A percentile compares a stretch with the other conserved stretches of the same genome.
phyloP scores from a whole-genome alignment of 2,329 filamentous ascomycete genomes.

The Ascosphaera aggregata region DNA sequence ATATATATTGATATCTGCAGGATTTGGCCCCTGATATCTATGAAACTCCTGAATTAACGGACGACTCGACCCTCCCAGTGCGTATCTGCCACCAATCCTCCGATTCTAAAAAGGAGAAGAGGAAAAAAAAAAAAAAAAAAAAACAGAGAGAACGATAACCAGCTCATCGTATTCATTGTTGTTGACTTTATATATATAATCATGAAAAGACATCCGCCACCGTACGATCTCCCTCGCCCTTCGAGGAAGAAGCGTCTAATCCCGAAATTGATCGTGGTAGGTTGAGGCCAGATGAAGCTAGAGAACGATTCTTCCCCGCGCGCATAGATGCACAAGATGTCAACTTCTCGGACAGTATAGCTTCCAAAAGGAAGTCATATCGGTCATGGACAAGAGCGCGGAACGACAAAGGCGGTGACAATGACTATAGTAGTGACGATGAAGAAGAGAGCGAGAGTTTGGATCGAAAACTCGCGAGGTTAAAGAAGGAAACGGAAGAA shows the following conservation, averaged over 20 bases:
- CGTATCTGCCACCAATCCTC: slow-evolving; percentile 11
- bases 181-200: too few species aligned
- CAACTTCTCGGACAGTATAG: slow-evolving; percentile 78
- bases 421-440: slow-evolving; percentile 42
- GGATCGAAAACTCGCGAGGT: slow-evolving; percentile 53
- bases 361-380: slow-evolving; percentile 64
- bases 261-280: slow-evolving; percentile 52
- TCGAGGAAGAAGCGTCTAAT: slow-evolving; percentile 31
- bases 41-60: slow-evolving; percentile 81
- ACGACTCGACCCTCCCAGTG: slow-evolving; percentile 66
- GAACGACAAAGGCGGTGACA: slow-evolving; percentile 24
- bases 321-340: slow-evolving; percentile 54
- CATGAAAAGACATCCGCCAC: slow-evolving; percentile 12
- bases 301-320: slow-evolving; percentile 53
- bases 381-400: slow-evolving; percentile 46
- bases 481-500: slow-evolving; percentile 64
- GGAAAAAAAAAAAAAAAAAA: not conserved
- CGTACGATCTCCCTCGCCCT: slow-evolving; percentile 31
- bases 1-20: too few species aligned
- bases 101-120: not conserved
- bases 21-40: slow-evolving; percentile 89
- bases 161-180: not conserved
- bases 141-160: slow-evolving; percentile 1
- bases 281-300: slow-evolving; percentile 55
- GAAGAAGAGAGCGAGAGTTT: slow-evolving; percentile 61